A percentile compares a stretch with the other conserved stretches of the same genome.
Conservation (phyloP, 1,284 basidiomycete genomes). For the Rhodotorula sp. region DNA sequence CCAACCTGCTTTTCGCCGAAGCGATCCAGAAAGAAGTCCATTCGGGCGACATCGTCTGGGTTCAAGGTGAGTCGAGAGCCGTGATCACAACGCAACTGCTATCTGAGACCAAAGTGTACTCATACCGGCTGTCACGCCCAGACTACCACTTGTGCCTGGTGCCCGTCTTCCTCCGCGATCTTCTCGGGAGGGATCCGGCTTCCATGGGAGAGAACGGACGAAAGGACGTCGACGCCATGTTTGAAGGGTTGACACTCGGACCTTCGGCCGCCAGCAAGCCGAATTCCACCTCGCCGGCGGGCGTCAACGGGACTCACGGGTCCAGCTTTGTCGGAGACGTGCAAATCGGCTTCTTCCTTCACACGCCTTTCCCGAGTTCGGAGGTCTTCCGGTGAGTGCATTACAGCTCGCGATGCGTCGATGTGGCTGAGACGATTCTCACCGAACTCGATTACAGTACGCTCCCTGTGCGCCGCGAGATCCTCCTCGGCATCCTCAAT, state of each 20-base stretch:
- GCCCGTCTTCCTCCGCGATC: conserved; percentile 84
- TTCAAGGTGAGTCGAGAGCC: conserved; percentile 59
- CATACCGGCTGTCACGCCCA: neutral
- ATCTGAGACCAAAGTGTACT: neutral
- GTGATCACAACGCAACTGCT: neutral
- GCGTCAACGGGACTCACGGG: conserved; percentile 49
- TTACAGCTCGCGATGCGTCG: neutral
- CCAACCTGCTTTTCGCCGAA: conserved; percentile 92
- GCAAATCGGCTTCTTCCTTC: conserved; percentile 97
- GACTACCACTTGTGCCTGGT: conserved; percentile 77
- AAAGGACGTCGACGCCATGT: conserved; percentile 55
- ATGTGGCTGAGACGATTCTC: neutral
- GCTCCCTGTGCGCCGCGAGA: conserved; percentile 92
- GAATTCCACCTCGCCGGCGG: conserved; percentile 49
- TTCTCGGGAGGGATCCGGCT: conserved; percentile 62
- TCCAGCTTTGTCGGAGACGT: conserved; percentile 51
- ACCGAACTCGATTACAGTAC: conserved; percentile 59
- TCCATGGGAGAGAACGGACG: conserved; percentile 63
- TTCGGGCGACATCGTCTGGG: conserved; percentile 94
- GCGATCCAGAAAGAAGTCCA: conserved; percentile 72
- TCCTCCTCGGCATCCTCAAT: conserved; percentile 88
- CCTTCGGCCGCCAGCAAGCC: conserved; percentile 8
- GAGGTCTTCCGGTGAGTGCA: conserved; percentile 86
- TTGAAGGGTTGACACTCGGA: conserved; percentile 55
- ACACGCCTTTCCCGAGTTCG: conserved; percentile 96